Conservation (phyloP, 352 stramenopile genomes). For the Globisporangium alternatum region DNA sequence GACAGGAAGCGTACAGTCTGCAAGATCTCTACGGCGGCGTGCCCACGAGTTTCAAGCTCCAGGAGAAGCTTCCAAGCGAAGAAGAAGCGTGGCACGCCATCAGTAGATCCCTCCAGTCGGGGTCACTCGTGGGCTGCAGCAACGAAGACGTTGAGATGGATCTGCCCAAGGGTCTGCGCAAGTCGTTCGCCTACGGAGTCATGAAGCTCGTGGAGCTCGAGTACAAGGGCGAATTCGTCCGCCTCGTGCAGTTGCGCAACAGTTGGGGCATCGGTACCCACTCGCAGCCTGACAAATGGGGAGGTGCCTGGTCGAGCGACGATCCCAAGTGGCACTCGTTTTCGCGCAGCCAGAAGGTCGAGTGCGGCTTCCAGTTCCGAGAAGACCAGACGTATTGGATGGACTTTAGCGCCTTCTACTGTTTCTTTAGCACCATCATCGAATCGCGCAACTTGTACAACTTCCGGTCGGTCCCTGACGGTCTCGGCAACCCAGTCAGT, state of each 20-base stretch:
- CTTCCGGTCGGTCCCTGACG: conserved; percentile 63
- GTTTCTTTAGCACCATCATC: conserved; percentile 73
- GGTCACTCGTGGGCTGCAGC: conserved; percentile 66
- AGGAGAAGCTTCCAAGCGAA: conserved; percentile 59
- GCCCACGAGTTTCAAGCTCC: conserved; percentile 59
- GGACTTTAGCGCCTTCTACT: conserved; percentile 75
- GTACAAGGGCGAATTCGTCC: conserved; percentile 47
- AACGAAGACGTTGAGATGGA: conserved; percentile 69
- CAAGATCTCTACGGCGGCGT: conserved; percentile 81
- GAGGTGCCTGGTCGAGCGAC: conserved; percentile 63
- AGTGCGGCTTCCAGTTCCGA: conserved; percentile 75
- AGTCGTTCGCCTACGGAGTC: conserved; percentile 71
- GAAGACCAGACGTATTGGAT: conserved; percentile 83
- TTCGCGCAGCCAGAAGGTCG: conserved; percentile 69
- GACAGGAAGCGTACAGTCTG: conserved; percentile 72
- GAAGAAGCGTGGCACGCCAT: conserved; percentile 57
- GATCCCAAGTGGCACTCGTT: conserved; percentile 72
- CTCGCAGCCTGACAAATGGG: conserved; percentile 65
- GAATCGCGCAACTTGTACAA: conserved; percentile 86
- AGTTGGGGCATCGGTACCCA: conserved; percentile 69
- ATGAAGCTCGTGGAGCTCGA: conserved; percentile 74
- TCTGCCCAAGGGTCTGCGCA: conserved; percentile 59
- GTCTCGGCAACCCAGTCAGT: conserved; percentile 48
- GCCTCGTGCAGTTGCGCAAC: conserved; percentile 77
- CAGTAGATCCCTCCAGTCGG: conserved; percentile 39